Conservation (phyloP, 2,329 filamentous ascomycete genomes). For the Talaromyces pinophilus region DNA sequence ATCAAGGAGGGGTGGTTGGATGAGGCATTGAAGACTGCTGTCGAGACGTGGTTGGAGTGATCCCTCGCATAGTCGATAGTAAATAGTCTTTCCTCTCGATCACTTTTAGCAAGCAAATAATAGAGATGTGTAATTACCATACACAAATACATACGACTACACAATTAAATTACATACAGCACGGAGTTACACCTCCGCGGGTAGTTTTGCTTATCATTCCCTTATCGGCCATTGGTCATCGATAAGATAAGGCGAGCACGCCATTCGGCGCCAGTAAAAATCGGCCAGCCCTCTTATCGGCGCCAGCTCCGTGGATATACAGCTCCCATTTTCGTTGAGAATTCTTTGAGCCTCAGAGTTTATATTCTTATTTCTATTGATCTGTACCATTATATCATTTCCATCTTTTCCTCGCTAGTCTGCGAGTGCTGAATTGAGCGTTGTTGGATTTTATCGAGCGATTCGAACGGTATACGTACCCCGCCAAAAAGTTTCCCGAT, state of each 20-base stretch:
- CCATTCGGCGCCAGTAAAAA: slow-evolving; percentile 12
- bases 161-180: neutral
- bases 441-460: neutral
- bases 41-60: slow-evolving; percentile 22
- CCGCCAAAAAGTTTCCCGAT: neutral
- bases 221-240: slow-evolving; percentile 1
- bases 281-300: neutral
- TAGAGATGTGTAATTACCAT: neutral
- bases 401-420: neutral
- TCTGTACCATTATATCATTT: neutral
- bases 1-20: slow-evolving; percentile 19
- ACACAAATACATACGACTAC: neutral
- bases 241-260: slow-evolving; percentile 13
- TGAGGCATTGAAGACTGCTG: slow-evolving; percentile 16
- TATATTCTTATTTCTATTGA: neutral
- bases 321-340: neutral
- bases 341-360: neutral
- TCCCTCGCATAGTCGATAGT: no score
- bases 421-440: neutral
- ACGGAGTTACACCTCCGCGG: slow-evolving; percentile 10
- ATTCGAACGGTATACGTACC: neutral
- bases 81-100: neutral
- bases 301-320: neutral
- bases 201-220: neutral
- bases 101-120: neutral